Base-by-base conservation (phyloP, 352 stramenopile genomes). In the Thalassiosira exigua region DNA sequence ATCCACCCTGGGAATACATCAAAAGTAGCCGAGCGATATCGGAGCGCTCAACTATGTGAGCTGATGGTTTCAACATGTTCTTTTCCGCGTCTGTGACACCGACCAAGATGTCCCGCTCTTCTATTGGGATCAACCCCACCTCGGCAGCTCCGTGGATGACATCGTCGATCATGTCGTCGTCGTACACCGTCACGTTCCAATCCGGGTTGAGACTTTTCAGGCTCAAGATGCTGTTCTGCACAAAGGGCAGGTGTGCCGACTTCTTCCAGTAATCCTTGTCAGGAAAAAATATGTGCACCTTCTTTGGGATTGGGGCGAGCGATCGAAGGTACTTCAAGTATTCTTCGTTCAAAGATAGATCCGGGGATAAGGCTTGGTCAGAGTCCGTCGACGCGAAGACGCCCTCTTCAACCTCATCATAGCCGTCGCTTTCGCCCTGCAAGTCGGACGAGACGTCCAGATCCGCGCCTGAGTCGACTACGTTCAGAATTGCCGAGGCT, bases 211-310 rank as follows among this genome's bases (percentile, higher is more conserved):
- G 42, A 4, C 44, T 67, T 17, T 30, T 71, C 5, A 79, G 36
- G 17, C 26, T 59, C 9, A 71, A 24, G 11, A 79, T 79, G n/a
- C 48, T 67, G 19, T 79, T 46, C 30, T 64, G 51, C 0, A 79
- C 69, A 30, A 79, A 79, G 12, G 58, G 36, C 12, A 71, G 17
- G 46, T 36, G 12, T 24, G 5, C 3, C 42, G 64, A 7, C 4
- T 30, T 66, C 2, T 29, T 21, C 36, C 52, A 60, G 51, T 79
- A 79, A 9, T 53, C 2, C 53, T 72, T 71, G 29, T 79, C 69
- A 7, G 59, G 69, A 58, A 79, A 79, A 50, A 79, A 62, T 29
- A 79, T 71, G 60, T 79, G 69, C 17, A 79, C 51, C 41, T 60
- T 71, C 41, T 71, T 56, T 41, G 69, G 59, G 4, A 79, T 33